Conservation (phyloP, 2,329 filamentous ascomycete species). For the Arthrobotrys musiformis region DNA sequence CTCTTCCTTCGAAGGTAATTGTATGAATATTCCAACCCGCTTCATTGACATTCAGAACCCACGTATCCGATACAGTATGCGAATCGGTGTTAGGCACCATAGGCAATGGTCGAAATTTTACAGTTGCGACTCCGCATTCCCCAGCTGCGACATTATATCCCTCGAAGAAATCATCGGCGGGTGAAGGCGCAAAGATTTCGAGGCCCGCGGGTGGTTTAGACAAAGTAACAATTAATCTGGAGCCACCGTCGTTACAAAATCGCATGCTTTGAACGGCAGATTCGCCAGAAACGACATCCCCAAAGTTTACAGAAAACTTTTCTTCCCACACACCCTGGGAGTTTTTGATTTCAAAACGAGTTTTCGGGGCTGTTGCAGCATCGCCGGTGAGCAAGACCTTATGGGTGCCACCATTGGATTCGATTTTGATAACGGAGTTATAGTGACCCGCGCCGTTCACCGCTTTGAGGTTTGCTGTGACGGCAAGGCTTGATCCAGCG, state of each 20-base stretch:
- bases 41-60: constrained; percentile 65
- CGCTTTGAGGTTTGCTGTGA: constrained; percentile 62
- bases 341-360: constrained; percentile 62
- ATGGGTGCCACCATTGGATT: constrained; percentile 62
- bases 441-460: constrained; percentile 60
- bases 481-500: constrained; percentile 60
- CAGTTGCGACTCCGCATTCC: constrained; percentile 60
- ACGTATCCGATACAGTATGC: constrained; percentile 60
- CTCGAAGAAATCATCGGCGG: constrained; percentile 61
- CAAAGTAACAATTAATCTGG: constrained; percentile 62
- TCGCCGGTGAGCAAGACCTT: constrained; percentile 61
- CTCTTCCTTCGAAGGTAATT: constrained; percentile 61
- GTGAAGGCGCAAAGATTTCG: constrained; percentile 61
- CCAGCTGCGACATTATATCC: constrained; percentile 61
- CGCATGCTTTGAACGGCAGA: constrained; percentile 60
- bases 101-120: constrained; percentile 60
- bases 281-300: constrained; percentile 60
- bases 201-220: constrained; percentile 62
- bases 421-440: constrained; percentile 62
- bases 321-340: constrained; percentile 61
- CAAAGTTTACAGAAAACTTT: constrained; percentile 60
- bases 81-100: constrained; percentile 45
- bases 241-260: constrained; percentile 63
- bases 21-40: constrained; percentile 62
- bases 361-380: constrained; percentile 61